Percentiles rank a stretch among this genome's conserved stretches.
Conservation (phyloP, 139 green algal genomes). For the Coelastrella sp. region DNA sequence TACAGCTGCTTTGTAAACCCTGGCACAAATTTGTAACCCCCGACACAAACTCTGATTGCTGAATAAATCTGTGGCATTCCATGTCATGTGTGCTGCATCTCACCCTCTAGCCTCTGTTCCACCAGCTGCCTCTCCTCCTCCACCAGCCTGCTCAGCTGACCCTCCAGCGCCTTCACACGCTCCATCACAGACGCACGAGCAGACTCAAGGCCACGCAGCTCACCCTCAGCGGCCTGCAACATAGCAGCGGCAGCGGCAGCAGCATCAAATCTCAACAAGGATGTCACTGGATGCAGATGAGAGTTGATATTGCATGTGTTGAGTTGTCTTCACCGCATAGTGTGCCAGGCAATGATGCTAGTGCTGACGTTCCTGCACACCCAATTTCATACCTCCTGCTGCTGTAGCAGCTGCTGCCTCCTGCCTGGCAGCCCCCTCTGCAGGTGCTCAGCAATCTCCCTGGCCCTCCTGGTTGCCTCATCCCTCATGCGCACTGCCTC, state of each 20-base stretch:
- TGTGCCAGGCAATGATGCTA: too few relatives aligned
- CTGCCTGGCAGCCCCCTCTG: neutral
- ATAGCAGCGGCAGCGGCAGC: neutral
- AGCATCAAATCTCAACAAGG: neutral
- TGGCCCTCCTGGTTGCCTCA: neutral
- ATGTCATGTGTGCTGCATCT: neutral
- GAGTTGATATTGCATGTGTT: neutral
- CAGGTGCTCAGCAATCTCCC: neutral
- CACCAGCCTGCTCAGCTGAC: neutral
- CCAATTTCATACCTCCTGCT: neutral
- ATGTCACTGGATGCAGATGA: neutral
- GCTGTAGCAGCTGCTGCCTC: constrained; percentile 18
- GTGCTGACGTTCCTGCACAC: neutral
- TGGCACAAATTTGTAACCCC: neutral
- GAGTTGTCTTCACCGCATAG: neutral
- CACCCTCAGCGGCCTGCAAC: constrained; percentile 3
- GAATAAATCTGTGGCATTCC: too few relatives aligned
- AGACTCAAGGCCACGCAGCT: neutral
- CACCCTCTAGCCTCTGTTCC: constrained; percentile 1
- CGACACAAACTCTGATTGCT: too few relatives aligned
- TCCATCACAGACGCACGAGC: neutral
- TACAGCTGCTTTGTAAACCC: neutral
- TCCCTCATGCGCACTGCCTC: constrained; percentile 13
- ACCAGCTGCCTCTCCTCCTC: constrained; percentile 26
- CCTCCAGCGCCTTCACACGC: neutral